phyloP scores from a whole-genome alignment of 208 protist species.

The Acanthamoeba divionensis region DNA sequence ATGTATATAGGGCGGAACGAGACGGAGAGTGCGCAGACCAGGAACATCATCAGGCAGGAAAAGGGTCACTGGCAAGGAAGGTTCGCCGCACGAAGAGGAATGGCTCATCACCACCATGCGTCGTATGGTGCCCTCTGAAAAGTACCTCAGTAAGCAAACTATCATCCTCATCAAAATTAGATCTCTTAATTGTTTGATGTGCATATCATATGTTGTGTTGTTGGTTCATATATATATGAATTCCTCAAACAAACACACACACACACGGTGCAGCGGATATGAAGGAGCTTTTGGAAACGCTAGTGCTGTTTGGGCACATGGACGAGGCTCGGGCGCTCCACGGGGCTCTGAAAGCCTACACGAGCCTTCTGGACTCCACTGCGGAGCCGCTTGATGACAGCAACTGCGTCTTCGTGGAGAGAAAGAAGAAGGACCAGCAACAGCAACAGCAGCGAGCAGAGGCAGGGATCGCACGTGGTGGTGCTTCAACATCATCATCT shows the following conservation, averaged over 20 bases:
- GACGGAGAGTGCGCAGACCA: not conserved
- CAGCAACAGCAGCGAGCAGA: too few relatives aligned
- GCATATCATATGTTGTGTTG: too few relatives aligned
- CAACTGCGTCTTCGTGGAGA: slow-evolving; percentile 32
- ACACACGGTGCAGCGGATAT: not conserved
- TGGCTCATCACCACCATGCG: slow-evolving; percentile 39
- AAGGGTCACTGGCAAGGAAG: slow-evolving; percentile 23
- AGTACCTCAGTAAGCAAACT: slow-evolving; percentile 2
- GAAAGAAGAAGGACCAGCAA: too few relatives aligned
- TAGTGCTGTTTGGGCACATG: slow-evolving; percentile 44
- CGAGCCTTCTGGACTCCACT: not conserved
- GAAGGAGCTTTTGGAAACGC: slow-evolving; percentile 9
- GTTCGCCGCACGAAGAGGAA: slow-evolving; percentile 18
- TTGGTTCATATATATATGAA: too few relatives aligned
- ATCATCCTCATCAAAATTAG: too few relatives aligned
- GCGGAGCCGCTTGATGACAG: not conserved
- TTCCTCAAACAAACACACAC: too few relatives aligned
- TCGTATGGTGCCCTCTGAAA: not conserved
- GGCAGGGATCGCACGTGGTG: too few relatives aligned
- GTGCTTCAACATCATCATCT: too few relatives aligned
- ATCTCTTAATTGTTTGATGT: too few relatives aligned
- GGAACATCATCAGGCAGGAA: not conserved
- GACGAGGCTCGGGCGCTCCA: slow-evolving; percentile 8
- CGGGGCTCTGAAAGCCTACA: not conserved
- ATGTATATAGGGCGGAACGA: slow-evolving; percentile 31